Percentiles rank a stretch among this genome's conserved stretches.
Evolutionary conservation across 2,329 filamentous ascomycete species (phyloP).

Genomic region (Epichloe elymi): DNA sequence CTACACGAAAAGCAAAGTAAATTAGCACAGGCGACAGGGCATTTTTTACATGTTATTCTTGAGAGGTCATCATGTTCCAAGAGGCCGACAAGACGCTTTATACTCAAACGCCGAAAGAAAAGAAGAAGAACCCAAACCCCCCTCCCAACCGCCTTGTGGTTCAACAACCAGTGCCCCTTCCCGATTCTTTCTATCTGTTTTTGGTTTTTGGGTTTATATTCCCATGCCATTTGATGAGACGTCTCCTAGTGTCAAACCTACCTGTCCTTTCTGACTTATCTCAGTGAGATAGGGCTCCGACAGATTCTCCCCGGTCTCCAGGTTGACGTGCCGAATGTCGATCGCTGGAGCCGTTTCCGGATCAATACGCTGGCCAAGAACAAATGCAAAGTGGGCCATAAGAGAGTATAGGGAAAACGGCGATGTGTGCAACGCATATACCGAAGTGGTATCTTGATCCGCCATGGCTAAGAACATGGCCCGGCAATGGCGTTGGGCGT

Average conservation of each 20-base stretch:
- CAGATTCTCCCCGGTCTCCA: conserved; percentile 15
- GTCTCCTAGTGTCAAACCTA: conserved; percentile 5
- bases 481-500: neutral
- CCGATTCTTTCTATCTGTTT: no score
- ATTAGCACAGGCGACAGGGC: neutral
- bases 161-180: no score
- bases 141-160: no score
- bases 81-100: no score
- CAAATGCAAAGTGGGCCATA: conserved; percentile 17
- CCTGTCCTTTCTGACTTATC: conserved; percentile 17
- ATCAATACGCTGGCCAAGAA: conserved; percentile 13
- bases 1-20: conserved; percentile 5
- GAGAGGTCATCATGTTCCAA: no score
- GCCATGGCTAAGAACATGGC: conserved; percentile 6
- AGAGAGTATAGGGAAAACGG: conserved; percentile 19
- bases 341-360: conserved; percentile 13
- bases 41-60: no score
- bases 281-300: conserved; percentile 15
- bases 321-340: conserved; percentile 14
- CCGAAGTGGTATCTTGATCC: conserved; percentile 1
- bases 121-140: no score
- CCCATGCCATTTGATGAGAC: no score
- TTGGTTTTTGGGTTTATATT: no score
- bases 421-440: conserved; percentile 18
- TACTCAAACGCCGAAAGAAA: no score